Percentiles rank a stretch among this genome's conserved stretches.
Conservation (phyloP, 768 basidiomycete genomes). For the Tylopilus felleus region DNA sequence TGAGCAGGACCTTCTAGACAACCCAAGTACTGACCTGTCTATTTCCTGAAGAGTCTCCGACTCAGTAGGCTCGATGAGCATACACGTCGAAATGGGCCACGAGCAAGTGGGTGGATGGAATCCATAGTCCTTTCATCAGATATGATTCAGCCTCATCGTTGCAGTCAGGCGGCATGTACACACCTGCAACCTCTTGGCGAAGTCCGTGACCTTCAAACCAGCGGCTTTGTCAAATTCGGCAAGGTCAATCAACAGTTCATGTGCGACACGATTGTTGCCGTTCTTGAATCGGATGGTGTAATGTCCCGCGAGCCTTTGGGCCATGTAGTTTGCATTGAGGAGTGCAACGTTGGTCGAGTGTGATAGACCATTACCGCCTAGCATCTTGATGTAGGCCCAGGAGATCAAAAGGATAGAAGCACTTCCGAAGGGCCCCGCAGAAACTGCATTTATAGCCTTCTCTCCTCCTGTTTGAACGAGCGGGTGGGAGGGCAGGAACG, state of each 20-base stretch:
- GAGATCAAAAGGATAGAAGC: constrained; percentile 95
- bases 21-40: constrained; percentile 54
- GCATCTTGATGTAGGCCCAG: constrained; percentile 99
- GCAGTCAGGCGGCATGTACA: not conserved
- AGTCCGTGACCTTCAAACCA: constrained; percentile 91
- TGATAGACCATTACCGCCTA: constrained; percentile 88
- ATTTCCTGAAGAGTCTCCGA: constrained; percentile 92
- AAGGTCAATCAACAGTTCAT: constrained; percentile 93
- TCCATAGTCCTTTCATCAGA: constrained; percentile 66
- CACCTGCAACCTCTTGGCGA: constrained; percentile 93
- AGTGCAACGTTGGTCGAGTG: constrained; percentile 85
- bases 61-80: constrained; percentile 98
- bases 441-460: constrained; percentile 81
- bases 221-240: constrained; percentile 91
- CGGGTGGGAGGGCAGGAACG: constrained; percentile 92
- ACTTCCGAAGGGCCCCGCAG: constrained; percentile 91
- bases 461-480: constrained; percentile 60
- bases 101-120: constrained; percentile 98
- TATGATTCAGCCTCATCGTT: not conserved
- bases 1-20: not conserved
- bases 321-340: constrained; percentile 97
- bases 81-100: constrained; percentile 96
- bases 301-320: constrained; percentile 75
- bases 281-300: constrained; percentile 91
- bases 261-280: constrained; percentile 86